Conservation (phyloP, 2,329 filamentous ascomycete genomes). For the Pleomassaria siparia region DNA sequence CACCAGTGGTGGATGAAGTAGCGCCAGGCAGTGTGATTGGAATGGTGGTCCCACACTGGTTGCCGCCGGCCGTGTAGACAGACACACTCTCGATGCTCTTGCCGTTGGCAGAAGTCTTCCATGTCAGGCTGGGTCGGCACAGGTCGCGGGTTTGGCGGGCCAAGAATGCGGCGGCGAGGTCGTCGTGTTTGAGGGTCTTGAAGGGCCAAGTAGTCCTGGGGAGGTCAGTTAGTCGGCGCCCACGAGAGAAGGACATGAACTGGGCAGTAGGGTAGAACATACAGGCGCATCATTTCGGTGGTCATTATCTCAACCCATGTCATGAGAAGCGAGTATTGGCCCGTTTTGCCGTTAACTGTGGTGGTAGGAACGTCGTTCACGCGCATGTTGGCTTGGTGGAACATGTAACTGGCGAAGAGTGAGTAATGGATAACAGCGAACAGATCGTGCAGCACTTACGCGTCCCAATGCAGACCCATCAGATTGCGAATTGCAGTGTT, state of each 20-base stretch:
- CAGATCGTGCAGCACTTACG: constrained; percentile 23
- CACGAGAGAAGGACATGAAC: neutral
- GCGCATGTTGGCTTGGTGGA: constrained; percentile 64
- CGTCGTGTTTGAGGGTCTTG: constrained; percentile 58
- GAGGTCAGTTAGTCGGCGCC: constrained; percentile 9
- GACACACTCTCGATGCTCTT: constrained; percentile 54
- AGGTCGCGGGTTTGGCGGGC: constrained; percentile 57
- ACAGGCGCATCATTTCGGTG: constrained; percentile 56
- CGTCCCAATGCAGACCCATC: constrained; percentile 57
- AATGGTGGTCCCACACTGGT: constrained; percentile 54
- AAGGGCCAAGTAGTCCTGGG: constrained; percentile 53
- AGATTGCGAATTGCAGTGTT: constrained; percentile 59
- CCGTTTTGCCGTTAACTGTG: constrained; percentile 52
- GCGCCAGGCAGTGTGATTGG: constrained; percentile 57
- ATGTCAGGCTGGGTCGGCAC: constrained; percentile 54
- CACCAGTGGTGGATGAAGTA: constrained; percentile 48
- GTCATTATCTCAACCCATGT: constrained; percentile 59
- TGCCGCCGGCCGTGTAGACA: constrained; percentile 49
- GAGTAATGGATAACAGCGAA: constrained; percentile 1
- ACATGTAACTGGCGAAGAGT: constrained; percentile 53
- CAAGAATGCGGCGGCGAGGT: constrained; percentile 55
- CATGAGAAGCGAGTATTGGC: constrained; percentile 56
- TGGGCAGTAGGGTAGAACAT: constrained; percentile 9
- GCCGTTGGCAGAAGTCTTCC: constrained; percentile 46
- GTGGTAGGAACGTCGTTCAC: constrained; percentile 51